phyloP scores from a whole-genome alignment of 2,329 filamentous ascomycete species.

The Myriosclerotinia duriaeana region DNA sequence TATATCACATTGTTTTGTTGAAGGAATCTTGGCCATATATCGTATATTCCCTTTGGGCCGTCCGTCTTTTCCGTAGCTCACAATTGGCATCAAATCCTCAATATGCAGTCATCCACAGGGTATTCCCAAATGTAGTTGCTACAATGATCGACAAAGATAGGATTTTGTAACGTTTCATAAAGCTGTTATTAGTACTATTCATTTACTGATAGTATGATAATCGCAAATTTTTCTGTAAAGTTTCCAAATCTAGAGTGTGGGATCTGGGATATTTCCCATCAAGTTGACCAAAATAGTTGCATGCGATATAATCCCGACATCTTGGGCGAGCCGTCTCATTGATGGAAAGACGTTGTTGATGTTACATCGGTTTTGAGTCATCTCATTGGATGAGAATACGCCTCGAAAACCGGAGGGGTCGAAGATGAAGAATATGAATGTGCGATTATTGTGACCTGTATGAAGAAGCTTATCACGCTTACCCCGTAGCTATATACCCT shows the following conservation, averaged over 20 bases:
- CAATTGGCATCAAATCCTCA: neutral
- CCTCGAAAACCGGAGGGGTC: neutral
- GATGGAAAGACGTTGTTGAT: neutral
- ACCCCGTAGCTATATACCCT: too few relatives aligned
- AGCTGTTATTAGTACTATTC: neutral
- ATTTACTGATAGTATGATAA: neutral
- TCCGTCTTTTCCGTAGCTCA: neutral
- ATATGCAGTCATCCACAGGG: constrained; percentile 10
- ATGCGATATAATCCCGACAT: neutral
- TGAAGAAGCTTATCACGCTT: neutral
- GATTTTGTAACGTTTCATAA: constrained; percentile 3
- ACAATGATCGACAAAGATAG: neutral
- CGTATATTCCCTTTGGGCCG: neutral
- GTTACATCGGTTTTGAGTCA: neutral
- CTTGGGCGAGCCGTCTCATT: neutral
- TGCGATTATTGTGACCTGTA: neutral
- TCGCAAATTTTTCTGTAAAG: neutral
- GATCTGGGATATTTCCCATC: neutral
- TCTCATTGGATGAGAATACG: constrained; percentile 10
- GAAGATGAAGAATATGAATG: neutral
- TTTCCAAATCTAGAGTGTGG: neutral
- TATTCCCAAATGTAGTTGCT: neutral
- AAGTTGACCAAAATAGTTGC: neutral
- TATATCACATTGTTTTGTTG: neutral
- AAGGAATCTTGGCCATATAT: too few relatives aligned